Conservation (phyloP, 1,139 yeast species). For the Ogataea hybrid region DNA sequence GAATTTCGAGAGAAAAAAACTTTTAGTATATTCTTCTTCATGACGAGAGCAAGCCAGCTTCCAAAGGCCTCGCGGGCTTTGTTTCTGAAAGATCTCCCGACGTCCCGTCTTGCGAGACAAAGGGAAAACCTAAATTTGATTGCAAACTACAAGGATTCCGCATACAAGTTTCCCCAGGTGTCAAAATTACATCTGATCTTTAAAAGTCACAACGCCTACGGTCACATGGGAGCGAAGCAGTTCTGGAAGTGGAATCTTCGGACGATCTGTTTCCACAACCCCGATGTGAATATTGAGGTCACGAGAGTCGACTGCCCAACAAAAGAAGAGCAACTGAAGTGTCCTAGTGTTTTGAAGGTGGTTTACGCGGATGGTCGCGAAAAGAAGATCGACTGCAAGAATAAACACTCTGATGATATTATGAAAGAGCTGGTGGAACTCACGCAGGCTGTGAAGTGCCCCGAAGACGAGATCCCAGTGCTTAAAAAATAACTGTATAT, state of each 20-base stretch:
- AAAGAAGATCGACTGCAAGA: conserved; percentile 37
- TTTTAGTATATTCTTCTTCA: background rate
- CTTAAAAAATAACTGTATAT: conserved; percentile 1
- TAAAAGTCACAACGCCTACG: conserved; percentile 42
- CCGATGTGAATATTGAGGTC: conserved; percentile 60
- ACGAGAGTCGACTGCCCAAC: conserved; percentile 48
- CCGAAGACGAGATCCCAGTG: conserved; percentile 32
- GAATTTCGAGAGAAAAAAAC: conserved; percentile 1
- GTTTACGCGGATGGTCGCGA: conserved; percentile 34
- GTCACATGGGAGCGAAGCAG: conserved; percentile 51
- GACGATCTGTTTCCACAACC: conserved; percentile 79
- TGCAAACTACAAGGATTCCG: conserved; percentile 44
- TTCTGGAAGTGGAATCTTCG: conserved; percentile 79
- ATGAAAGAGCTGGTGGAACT: conserved; percentile 36
- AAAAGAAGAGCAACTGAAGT: conserved; percentile 38
- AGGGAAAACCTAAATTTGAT: conserved; percentile 40
- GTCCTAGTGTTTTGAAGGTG: conserved; percentile 44
- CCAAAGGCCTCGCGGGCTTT: conserved; percentile 15
- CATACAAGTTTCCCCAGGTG: conserved; percentile 40
- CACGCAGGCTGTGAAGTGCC: conserved; percentile 36
- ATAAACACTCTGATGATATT: conserved; percentile 38
- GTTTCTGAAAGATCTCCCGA: conserved; percentile 34
- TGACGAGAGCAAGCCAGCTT: conserved; percentile 9
- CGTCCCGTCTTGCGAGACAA: conserved; percentile 39
- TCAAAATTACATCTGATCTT: conserved; percentile 41